phyloP scores from a whole-genome alignment of 2,329 filamentous ascomycete genomes.

The Ascochyta rabiei region DNA sequence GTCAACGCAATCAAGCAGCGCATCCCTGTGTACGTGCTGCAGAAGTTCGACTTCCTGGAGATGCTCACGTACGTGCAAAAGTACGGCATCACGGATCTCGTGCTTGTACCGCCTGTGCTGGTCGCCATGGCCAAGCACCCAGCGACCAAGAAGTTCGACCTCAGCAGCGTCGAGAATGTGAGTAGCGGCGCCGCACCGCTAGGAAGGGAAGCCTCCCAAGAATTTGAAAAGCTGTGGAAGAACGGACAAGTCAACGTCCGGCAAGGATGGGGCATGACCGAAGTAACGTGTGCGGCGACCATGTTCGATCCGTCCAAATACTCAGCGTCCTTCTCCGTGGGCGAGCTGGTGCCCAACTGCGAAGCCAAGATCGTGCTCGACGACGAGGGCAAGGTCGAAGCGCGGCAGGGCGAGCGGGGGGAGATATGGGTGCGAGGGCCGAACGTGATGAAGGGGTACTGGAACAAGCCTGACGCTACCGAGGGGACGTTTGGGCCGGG shows the following conservation, averaged over 20 bases:
- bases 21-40: conserved; percentile 79
- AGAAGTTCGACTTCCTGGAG: conserved; percentile 74
- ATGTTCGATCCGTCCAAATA: conserved; percentile 65
- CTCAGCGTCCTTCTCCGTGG: conserved; percentile 60
- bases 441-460: conserved; percentile 78
- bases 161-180: conserved; percentile 67
- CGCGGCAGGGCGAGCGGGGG: conserved; percentile 61
- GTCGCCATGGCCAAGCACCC: conserved; percentile 76
- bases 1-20: conserved; percentile 62
- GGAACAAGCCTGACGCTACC: conserved; percentile 72
- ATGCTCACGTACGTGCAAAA: conserved; percentile 72
- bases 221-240: conserved; percentile 64
- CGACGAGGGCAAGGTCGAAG: conserved; percentile 59
- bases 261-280: conserved; percentile 91
- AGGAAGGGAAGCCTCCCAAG: conserved; percentile 50
- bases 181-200: conserved; percentile 72
- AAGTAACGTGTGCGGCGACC: conserved; percentile 73
- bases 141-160: conserved; percentile 67
- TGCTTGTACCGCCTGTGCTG: conserved; percentile 76
- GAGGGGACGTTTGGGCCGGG: conserved; percentile 65
- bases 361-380: conserved; percentile 68
- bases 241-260: conserved; percentile 58
- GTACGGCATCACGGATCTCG: conserved; percentile 70
- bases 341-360: conserved; percentile 72
- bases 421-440: conserved; percentile 77